These are phyloP conservation scores for Ascochyta koolunga DNA, from an alignment of 2,329 filamentous ascomycete species.

Conservation along the genomic window DNA sequence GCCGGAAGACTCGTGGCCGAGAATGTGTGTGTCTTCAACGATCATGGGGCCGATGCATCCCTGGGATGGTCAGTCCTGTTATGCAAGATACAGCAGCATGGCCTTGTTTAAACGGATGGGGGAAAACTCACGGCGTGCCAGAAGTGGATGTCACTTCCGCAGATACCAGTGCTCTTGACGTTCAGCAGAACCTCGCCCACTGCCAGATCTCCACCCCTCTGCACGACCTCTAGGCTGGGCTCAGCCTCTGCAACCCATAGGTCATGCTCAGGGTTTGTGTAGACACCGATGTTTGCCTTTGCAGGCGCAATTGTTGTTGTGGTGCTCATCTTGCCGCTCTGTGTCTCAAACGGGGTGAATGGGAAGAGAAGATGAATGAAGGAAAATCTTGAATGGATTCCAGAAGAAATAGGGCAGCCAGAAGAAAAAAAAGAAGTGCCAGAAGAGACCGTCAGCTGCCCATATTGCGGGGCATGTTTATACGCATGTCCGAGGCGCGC, in stretches of 20 bases:
- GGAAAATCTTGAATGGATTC: not conserved
- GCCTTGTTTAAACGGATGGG: no score
- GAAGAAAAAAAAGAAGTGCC: constrained; percentile 1
- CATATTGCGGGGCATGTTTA: constrained; percentile 17
- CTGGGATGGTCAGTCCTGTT: constrained; percentile 21
- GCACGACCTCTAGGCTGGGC: constrained; percentile 76
- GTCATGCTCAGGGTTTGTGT: constrained; percentile 90
- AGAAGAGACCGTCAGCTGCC: constrained; percentile 15
- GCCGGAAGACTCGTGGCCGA: constrained; percentile 92
- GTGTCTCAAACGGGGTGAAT: constrained; percentile 12
- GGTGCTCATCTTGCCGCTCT: constrained; percentile 37
- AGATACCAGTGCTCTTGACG: constrained; percentile 94
- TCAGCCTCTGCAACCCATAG: constrained; percentile 84
- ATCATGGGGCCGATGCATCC: constrained; percentile 95
- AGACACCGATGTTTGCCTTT: constrained; percentile 94
- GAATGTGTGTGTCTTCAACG: constrained; percentile 84
- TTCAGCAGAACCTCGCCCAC: constrained; percentile 85
- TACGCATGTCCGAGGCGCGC: constrained; percentile 12
- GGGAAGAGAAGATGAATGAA: constrained; percentile 16
- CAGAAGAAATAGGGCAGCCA: constrained; percentile 9
- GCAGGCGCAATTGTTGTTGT: constrained; percentile 56
- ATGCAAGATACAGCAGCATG: not conserved
- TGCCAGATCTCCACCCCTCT: constrained; percentile 71
- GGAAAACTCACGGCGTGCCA: constrained; percentile 73
- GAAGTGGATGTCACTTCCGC: constrained; percentile 95